These are phyloP conservation scores for Viola odorata DNA, from an alignment of 345 rosid species.

Conservation along the genomic window DNA sequence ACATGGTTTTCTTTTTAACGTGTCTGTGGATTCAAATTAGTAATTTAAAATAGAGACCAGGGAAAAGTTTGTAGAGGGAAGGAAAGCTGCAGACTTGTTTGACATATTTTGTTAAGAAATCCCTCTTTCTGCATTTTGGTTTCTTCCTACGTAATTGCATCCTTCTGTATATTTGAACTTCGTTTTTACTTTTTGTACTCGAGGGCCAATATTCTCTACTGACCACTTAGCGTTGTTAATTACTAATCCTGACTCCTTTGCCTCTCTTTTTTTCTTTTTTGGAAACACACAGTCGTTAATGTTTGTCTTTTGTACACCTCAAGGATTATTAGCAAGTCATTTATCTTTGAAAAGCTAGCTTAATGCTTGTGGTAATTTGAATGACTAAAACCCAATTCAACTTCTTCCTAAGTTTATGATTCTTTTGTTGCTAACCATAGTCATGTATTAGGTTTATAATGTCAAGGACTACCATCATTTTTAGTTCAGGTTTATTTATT, in stretches of 20 bases:
- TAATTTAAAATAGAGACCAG: background rate
- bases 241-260: constrained; percentile 13
- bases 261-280: background rate
- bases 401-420: too few species aligned
- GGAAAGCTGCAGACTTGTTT: constrained; percentile 4
- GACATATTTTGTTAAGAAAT: constrained; percentile 39
- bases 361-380: background rate
- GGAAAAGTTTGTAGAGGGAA: background rate
- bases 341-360: too few species aligned
- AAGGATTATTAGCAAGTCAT: too few species aligned
- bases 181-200: constrained; percentile 7
- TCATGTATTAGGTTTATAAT: too few species aligned
- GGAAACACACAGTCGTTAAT: too few species aligned
- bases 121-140: constrained; percentile 35
- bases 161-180: constrained; percentile 21
- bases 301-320: too few species aligned
- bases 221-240: constrained; percentile 16
- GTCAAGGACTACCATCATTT: too few species aligned
- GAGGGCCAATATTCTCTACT: constrained; percentile 16
- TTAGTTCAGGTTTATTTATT: too few species aligned
- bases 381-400: background rate
- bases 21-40: constrained; percentile 9
- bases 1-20: constrained; percentile 7
- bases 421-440: too few species aligned
- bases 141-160: constrained; percentile 14